Evolutionary conservation across 202 grass and related monocot species (phyloP).

Genomic region (Carex arenaria): DNA sequence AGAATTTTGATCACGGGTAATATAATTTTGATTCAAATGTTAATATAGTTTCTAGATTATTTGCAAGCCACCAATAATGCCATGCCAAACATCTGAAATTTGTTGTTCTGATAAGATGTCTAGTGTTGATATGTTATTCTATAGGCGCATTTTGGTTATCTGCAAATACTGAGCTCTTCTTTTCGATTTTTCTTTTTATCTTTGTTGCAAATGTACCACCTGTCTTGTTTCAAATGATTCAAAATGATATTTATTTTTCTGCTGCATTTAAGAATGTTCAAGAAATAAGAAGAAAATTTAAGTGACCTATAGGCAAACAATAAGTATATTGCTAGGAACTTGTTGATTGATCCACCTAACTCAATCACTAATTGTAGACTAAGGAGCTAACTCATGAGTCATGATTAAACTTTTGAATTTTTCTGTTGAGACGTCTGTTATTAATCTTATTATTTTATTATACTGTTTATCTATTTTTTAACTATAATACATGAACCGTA

Average conservation of each 20-base stretch:
- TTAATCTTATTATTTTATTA: background rate
- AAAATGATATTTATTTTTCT: background rate
- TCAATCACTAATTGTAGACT: background rate
- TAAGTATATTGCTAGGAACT: background rate
- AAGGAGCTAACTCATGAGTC: background rate
- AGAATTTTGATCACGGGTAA: background rate
- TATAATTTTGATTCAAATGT: constrained; percentile 9
- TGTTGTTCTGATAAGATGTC: background rate
- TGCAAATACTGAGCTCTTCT: background rate
- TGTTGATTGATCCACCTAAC: background rate
- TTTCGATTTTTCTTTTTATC: background rate
- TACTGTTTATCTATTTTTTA: background rate
- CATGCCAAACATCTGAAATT: background rate
- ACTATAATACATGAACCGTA: background rate
- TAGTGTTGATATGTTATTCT: background rate
- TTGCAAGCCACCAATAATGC: background rate
- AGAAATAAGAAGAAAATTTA: background rate
- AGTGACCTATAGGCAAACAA: background rate
- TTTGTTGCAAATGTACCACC: background rate
- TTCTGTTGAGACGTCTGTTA: background rate
- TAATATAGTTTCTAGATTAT: constrained; percentile 12
- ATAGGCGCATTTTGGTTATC: too few species aligned
- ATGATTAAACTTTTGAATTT: constrained; percentile 8
- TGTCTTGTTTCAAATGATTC: background rate
- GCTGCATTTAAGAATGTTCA: background rate